These are phyloP conservation scores for Colletotrichum zoysiae DNA, from an alignment of 2,329 filamentous ascomycete species.

Conservation along the genomic window DNA sequence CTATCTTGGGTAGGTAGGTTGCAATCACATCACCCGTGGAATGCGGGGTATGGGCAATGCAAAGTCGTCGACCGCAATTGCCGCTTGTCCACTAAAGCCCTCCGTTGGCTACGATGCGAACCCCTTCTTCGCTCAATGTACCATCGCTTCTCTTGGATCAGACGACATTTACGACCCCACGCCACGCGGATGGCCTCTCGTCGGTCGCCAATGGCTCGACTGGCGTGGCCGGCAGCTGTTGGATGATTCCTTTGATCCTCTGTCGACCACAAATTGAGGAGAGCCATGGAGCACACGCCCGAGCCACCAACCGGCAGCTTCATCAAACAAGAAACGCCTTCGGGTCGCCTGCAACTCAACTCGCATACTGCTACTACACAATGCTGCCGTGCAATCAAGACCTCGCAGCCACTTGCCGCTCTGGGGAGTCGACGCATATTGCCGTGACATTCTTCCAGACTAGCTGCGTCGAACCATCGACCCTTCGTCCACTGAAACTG, in stretches of 20 bases:
- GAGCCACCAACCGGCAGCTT: background rate
- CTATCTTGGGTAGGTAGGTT: background rate
- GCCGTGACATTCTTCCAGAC: slow-evolving; percentile 6
- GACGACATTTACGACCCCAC: slow-evolving; percentile 11
- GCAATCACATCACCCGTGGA: background rate
- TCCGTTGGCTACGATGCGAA: slow-evolving; percentile 1
- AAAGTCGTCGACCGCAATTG: slow-evolving; percentile 22
- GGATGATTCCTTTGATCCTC: slow-evolving; percentile 2
- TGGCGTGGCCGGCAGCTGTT: slow-evolving; percentile 21
- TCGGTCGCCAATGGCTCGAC: slow-evolving; percentile 2
- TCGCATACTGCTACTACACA: background rate
- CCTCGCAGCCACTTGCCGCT: slow-evolving; percentile 28
- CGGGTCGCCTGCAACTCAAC: slow-evolving; percentile 20
- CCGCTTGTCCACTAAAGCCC: slow-evolving; percentile 2
- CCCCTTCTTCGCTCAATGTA: background rate
- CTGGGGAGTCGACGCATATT: slow-evolving; percentile 11
- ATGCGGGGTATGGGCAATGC: slow-evolving; percentile 26
- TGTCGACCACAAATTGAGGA: background rate
- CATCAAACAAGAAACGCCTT: slow-evolving; percentile 1
- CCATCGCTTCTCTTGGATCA: background rate
- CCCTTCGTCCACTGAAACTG: slow-evolving; percentile 13
- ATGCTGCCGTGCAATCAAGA: slow-evolving; percentile 17
- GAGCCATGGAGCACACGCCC: background rate
- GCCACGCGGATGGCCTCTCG: background rate
- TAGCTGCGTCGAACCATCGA: slow-evolving; percentile 23